Conservation (phyloP, 805 yeast genomes). For the Maudiozyma turicensis region DNA sequence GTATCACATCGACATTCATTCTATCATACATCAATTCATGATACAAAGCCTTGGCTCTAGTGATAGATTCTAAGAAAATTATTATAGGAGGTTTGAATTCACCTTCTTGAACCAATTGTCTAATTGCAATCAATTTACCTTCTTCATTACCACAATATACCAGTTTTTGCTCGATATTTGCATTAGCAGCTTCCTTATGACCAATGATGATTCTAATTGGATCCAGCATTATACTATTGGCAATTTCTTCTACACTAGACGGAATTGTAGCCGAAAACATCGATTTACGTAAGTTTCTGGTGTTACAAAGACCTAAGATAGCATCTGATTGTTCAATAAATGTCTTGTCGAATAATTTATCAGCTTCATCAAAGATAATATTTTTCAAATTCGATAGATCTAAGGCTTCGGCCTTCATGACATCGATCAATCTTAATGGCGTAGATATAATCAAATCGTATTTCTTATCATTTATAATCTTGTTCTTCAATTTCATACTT, state of each 20-base stretch:
- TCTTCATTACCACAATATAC: slow-evolving; percentile 87
- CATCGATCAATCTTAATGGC: slow-evolving; percentile 78
- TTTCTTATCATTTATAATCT: slow-evolving; percentile 47
- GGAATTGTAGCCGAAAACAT: slow-evolving; percentile 95
- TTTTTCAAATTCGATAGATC: slow-evolving; percentile 60
- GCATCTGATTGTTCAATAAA: slow-evolving; percentile 88
- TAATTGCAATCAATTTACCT: slow-evolving; percentile 86
- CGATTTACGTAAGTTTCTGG: slow-evolving; percentile 49
- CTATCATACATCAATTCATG: slow-evolving; percentile 89
- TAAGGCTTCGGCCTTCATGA: slow-evolving; percentile 51
- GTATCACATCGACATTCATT: slow-evolving; percentile 89
- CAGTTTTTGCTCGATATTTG: slow-evolving; percentile 70
- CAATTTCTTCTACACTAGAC: slow-evolving; percentile 82
- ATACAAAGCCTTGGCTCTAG: slow-evolving; percentile 89
- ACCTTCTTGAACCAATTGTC: slow-evolving; percentile 78
- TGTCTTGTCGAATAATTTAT: slow-evolving; percentile 76
- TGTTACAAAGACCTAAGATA: slow-evolving; percentile 40
- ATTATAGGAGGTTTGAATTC: slow-evolving; percentile 88
- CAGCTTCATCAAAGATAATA: slow-evolving; percentile 91
- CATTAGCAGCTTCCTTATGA: slow-evolving; percentile 86
- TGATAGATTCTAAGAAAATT: slow-evolving; percentile 82
- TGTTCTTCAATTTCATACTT: slow-evolving; percentile 56
- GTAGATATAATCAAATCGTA: slow-evolving; percentile 80
- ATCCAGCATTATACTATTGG: slow-evolving; percentile 71
- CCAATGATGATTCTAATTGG: slow-evolving; percentile 86